These are phyloP conservation scores for Neopestalotiopsis clavispora DNA, from an alignment of 2,329 filamentous ascomycete species.

Conservation along the genomic window DNA sequence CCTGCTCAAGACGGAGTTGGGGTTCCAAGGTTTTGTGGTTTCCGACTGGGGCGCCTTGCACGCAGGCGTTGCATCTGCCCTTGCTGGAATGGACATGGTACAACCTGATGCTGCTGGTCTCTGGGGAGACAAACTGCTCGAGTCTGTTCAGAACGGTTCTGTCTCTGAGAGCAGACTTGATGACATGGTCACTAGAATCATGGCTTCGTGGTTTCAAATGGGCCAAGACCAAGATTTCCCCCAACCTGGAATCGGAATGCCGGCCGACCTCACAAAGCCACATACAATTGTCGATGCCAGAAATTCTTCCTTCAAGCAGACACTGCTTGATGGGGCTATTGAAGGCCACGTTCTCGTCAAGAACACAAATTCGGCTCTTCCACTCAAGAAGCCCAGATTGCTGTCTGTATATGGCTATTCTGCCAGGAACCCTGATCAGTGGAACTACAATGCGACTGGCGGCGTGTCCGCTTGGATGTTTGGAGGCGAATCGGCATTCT, in stretches of 20 bases:
- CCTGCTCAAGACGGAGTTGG: slow-evolving; percentile 53
- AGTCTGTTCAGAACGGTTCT: slow-evolving; percentile 64
- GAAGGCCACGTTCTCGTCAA: slow-evolving; percentile 70
- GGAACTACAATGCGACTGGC: slow-evolving; percentile 45
- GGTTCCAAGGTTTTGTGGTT: slow-evolving; percentile 56
- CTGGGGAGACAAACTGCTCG: slow-evolving; percentile 55
- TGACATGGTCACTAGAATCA: slow-evolving; percentile 62
- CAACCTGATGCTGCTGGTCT: slow-evolving; percentile 51
- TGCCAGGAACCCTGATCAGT: slow-evolving; percentile 49
- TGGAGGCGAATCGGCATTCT: slow-evolving; percentile 44
- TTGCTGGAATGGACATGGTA: slow-evolving; percentile 60
- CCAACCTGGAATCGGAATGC: slow-evolving; percentile 56
- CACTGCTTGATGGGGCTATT: slow-evolving; percentile 59
- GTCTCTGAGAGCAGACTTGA: slow-evolving; percentile 59
- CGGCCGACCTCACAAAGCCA: slow-evolving; percentile 50
- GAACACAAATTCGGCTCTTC: slow-evolving; percentile 60
- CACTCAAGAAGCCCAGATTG: slow-evolving; percentile 53
- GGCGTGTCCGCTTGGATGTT: slow-evolving; percentile 42
- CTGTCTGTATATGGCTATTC: slow-evolving; percentile 69
- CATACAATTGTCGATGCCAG: slow-evolving; percentile 61
- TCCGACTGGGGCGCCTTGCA: slow-evolving; percentile 64
- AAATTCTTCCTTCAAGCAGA: slow-evolving; percentile 47
- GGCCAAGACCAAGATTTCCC: slow-evolving; percentile 55
- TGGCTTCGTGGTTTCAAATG: slow-evolving; percentile 63
- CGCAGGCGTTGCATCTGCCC: slow-evolving; percentile 55